Evolutionary conservation across 2,329 filamentous ascomycete species (phyloP).

Genomic region (Sclerotinia minor): DNA sequence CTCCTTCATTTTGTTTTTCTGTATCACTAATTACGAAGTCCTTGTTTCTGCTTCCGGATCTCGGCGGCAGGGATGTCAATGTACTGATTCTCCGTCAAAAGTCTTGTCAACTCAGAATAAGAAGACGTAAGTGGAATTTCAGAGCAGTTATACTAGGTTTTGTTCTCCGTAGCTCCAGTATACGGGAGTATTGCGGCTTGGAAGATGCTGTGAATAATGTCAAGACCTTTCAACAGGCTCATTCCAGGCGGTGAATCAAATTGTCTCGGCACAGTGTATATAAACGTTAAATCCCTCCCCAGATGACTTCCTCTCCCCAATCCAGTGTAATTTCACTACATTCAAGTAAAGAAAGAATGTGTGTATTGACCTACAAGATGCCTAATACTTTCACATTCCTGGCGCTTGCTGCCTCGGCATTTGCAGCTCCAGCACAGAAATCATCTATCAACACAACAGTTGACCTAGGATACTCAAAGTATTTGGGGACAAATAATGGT

Average conservation of each 20-base stretch:
- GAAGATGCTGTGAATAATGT: background rate
- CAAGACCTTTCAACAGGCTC: background rate
- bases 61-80: background rate
- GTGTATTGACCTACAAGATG: background rate
- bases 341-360: background rate
- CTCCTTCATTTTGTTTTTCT: background rate
- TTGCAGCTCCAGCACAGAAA: conserved; percentile 5
- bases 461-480: conserved; percentile 66
- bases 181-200: background rate
- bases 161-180: background rate
- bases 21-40: background rate
- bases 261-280: background rate
- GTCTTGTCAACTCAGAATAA: background rate
- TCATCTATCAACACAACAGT: conserved; percentile 42
- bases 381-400: background rate
- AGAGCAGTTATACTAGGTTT: background rate
- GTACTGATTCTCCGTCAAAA: background rate
- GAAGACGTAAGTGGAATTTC: background rate
- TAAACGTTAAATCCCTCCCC: background rate
- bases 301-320: background rate
- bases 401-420: conserved; percentile 1
- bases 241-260: background rate
- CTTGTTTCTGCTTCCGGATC: background rate
- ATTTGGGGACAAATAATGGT: conserved; percentile 55
- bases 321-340: background rate